Base-by-base conservation (phyloP, 352 stramenopile species). In the Phytopythium sindhum region DNA sequence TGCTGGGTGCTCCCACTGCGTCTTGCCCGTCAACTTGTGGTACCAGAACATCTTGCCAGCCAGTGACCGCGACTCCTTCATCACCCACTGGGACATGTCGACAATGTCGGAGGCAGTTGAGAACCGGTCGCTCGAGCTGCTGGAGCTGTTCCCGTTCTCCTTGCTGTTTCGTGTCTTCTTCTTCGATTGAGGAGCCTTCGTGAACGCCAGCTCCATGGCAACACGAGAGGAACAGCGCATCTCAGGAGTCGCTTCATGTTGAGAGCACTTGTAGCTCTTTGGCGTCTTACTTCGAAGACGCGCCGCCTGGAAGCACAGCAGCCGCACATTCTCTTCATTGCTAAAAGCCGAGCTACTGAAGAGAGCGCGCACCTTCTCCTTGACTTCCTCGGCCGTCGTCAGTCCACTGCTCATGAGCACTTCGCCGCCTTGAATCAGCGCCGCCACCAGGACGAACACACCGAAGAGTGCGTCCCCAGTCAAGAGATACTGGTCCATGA, bases 41-140 rank as follows among this genome's bases (percentile, higher is more conserved):
- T 92, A 90, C 84, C 84, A 92, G 44, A 92, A 92, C 41, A 88
- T 75, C 50, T 92, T 92, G 10, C 84, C 84, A 1, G 81, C 78
- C 28, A 89, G 83, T 35, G 81, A 90, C 19, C 74, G 74, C 39
- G 84, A 92, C 50, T 92, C 81, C 41, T 87, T 88, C 68, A 84
- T 86, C 39, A 89, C 77, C 84, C 84, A 92, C 59, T 92, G 72
- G 15, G 79, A 88, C 84, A 92, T 92, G 74, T 92, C 84, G 26
- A 92, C 81, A 21, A 67, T 62, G 63, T 77, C 72, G 4, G 69
- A 65, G 4, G 54, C 62, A 2, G 65, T 72, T 0, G 70, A 81
- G 29, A 76, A 75, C 4, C 70, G 67, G 12, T 80, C 72, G 21
- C 39, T 60, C 19, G 54, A 69, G 35, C 28, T 74, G 35, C 59